These are phyloP conservation scores for Acephala macrosclerotiorum DNA, from an alignment of 2,329 filamentous ascomycete species.

Conservation along the genomic window DNA sequence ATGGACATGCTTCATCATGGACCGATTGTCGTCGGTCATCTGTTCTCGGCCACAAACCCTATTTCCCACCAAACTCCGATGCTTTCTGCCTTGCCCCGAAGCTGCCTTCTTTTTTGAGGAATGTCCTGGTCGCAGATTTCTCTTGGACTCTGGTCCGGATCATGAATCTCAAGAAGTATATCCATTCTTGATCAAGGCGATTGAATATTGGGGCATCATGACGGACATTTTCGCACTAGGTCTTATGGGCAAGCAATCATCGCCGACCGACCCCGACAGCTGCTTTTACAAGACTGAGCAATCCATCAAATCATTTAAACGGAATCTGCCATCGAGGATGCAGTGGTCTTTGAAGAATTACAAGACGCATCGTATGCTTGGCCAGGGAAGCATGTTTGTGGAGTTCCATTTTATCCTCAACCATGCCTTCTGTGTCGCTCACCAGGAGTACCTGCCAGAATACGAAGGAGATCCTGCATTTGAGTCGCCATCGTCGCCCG, in stretches of 20 bases:
- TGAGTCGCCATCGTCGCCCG: not conserved
- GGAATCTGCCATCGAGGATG: not conserved
- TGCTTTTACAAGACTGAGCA: constrained; percentile 1
- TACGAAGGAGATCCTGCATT: constrained; percentile 1
- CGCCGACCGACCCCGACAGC: not conserved
- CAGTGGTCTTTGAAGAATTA: constrained; percentile 6
- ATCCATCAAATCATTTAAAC: not conserved
- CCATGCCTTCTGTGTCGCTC: not conserved
- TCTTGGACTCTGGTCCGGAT: not conserved
- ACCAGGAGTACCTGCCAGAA: not conserved
- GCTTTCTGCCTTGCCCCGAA: not conserved
- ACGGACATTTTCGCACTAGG: constrained; percentile 1
- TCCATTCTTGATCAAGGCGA: constrained; percentile 2
- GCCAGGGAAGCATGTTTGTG: constrained; percentile 5
- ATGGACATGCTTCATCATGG: constrained; percentile 1
- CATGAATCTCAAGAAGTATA: not conserved
- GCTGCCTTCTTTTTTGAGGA: not conserved
- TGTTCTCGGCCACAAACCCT: not conserved
- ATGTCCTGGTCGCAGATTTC: not conserved
- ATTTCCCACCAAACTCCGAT: not conserved
- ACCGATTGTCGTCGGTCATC: not conserved
- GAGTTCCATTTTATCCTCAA: constrained; percentile 5
- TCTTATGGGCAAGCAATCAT: not conserved
- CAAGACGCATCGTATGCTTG: constrained; percentile 5
- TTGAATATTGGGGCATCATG: not conserved